phyloP scores from a whole-genome alignment of 2,329 filamentous ascomycete genomes.

The Penicillium janthinellum region DNA sequence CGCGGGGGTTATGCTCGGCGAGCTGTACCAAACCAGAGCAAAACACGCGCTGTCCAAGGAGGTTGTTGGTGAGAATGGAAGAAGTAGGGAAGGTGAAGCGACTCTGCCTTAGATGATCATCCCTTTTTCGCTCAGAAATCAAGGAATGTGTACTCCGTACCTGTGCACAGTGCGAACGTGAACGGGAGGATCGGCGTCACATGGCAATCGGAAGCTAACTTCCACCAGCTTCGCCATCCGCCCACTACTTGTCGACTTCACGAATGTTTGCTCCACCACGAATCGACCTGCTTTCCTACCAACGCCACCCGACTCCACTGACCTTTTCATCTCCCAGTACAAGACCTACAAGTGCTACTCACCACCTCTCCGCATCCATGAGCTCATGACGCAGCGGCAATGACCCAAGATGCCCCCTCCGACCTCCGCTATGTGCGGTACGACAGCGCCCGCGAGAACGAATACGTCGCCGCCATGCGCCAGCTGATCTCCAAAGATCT shows the following conservation, averaged over 20 bases:
- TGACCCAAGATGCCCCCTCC: conserved; percentile 47
- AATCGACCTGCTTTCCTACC: conserved; percentile 9
- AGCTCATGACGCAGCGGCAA: conserved; percentile 26
- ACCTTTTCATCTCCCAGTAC: not conserved
- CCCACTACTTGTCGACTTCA: not conserved
- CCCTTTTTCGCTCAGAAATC: not conserved
- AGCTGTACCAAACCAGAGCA: not conserved
- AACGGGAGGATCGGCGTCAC: conserved; percentile 28
- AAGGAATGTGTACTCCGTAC: conserved; percentile 8
- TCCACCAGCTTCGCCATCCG: conserved; percentile 13
- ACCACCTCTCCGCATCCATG: conserved; percentile 2
- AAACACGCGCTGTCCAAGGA: not conserved
- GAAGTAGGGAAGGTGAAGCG: conserved; percentile 7
- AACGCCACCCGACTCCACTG: not conserved
- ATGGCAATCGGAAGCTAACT: conserved; percentile 21
- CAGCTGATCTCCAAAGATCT: conserved; percentile 93
- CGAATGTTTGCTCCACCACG: not conserved
- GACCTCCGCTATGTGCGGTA: conserved; percentile 61
- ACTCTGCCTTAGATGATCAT: conserved; percentile 4
- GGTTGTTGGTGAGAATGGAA: not conserved
- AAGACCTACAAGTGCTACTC: not conserved
- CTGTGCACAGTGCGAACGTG: conserved; percentile 7
- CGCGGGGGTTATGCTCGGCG: conserved; percentile 7
- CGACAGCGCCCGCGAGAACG: conserved; percentile 59
- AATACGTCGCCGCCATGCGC: conserved; percentile 81